Conservation (phyloP, 2,329 filamentous ascomycete genomes). For the Dryadomyces quercus-mongolicae region DNA sequence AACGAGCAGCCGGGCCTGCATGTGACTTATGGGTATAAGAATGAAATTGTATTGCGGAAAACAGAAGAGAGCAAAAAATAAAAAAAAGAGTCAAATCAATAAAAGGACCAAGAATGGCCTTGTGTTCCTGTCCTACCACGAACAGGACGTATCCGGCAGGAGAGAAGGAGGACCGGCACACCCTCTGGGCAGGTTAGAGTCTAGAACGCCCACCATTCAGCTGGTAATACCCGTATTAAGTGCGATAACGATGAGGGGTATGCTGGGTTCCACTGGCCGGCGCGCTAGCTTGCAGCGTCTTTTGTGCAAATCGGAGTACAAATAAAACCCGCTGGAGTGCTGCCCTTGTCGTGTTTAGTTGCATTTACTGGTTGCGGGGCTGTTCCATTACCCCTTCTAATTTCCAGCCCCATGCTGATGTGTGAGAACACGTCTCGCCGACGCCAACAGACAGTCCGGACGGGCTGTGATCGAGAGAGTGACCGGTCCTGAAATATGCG, state of each 20-base stretch:
- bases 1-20: not conserved
- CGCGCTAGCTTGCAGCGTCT: not conserved
- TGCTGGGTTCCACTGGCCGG: not conserved
- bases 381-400: conserved; percentile 7
- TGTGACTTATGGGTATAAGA: not conserved
- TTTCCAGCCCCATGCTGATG: conserved; percentile 5
- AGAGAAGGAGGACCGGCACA: not conserved
- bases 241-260: conserved; percentile 5
- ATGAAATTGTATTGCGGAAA: not conserved
- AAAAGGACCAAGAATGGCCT: not conserved
- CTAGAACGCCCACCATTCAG: conserved; percentile 1
- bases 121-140: not conserved
- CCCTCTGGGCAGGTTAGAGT: not conserved
- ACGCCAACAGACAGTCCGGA: not conserved
- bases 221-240: not conserved
- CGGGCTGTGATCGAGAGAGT: too few species aligned
- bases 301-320: not conserved
- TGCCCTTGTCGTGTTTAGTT: conserved; percentile 3
- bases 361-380: conserved; percentile 6
- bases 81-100: too few species aligned
- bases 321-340: conserved; percentile 1
- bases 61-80: not conserved
- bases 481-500: not conserved
- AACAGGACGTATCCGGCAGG: not conserved
- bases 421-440: not conserved